Percentiles rank a stretch among this genome's conserved stretches.
Evolutionary conservation across 805 yeast genomes (phyloP).

Genomic region (Spencermartinsiella europaea): DNA sequence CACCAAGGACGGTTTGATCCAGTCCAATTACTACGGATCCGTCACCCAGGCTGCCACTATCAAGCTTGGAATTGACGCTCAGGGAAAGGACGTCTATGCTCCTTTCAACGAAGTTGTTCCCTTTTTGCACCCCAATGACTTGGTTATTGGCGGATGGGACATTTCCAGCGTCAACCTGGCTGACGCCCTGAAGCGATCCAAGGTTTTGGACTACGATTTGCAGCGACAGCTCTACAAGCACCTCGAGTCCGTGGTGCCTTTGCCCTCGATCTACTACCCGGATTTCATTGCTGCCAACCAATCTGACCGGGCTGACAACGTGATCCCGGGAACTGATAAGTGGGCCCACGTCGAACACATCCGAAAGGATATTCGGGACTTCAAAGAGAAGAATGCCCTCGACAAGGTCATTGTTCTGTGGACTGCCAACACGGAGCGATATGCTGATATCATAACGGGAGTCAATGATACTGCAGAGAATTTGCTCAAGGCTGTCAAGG

Average conservation of each 20-base stretch:
- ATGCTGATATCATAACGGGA: constrained; percentile 68
- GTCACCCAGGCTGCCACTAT: constrained; percentile 91
- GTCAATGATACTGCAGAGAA: constrained; percentile 87
- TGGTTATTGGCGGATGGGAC: constrained; percentile 93
- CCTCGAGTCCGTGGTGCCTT: constrained; percentile 59
- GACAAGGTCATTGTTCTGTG: constrained; percentile 89
- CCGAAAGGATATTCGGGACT: constrained; percentile 75
- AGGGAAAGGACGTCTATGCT: constrained; percentile 83
- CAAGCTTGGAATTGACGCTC: constrained; percentile 77
- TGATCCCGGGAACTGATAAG: constrained; percentile 65
- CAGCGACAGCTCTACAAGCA: constrained; percentile 67
- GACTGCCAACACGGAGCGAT: constrained; percentile 98
- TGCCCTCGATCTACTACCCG: constrained; percentile 88
- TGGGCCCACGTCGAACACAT: constrained; percentile 87
- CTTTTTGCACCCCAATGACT: constrained; percentile 83
- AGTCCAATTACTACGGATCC: constrained; percentile 86
- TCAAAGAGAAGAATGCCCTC: constrained; percentile 64
- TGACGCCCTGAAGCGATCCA: constrained; percentile 76
- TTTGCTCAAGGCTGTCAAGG: constrained; percentile 65
- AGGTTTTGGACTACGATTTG: constrained; percentile 80
- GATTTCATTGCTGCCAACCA: constrained; percentile 96
- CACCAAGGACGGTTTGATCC: constrained; percentile 70
- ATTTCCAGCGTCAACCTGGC: constrained; percentile 66
- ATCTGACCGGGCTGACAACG: constrained; percentile 84
- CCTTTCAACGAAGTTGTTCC: constrained; percentile 90